These are phyloP conservation scores for Clavariopsis aquatica DNA, from an alignment of 495 filamentous ascomycete species.

Conservation along the genomic window DNA sequence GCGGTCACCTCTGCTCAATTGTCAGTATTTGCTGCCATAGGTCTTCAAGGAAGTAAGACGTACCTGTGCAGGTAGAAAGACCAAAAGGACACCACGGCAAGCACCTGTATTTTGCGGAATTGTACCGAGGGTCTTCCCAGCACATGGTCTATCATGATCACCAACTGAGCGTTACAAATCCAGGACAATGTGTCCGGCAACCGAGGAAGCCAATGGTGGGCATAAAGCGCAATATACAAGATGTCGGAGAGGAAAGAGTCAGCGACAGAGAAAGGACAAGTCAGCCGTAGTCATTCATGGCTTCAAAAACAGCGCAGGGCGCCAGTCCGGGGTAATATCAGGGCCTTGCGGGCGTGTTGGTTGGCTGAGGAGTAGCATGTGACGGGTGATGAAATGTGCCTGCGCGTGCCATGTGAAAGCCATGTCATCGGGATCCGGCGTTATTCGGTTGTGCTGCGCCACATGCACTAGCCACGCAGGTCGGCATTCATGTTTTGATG, in stretches of 20 bases:
- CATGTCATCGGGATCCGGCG: constrained; percentile 21
- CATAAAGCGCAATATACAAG: constrained; percentile 2
- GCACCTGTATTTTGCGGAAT: constrained; percentile 90
- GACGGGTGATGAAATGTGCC: constrained; percentile 3
- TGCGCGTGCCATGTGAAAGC: constrained; percentile 36
- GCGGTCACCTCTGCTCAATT: constrained; percentile 66
- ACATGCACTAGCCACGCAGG: not conserved
- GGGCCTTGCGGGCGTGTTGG: constrained; percentile 1
- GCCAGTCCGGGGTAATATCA: not conserved
- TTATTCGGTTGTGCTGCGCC: not conserved
- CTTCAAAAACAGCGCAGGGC: not conserved
- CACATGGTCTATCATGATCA: constrained; percentile 69
- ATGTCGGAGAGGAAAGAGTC: not conserved
- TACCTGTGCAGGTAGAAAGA: constrained; percentile 77
- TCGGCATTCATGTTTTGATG: no score
- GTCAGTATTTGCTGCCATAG: constrained; percentile 18
- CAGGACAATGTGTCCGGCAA: no score
- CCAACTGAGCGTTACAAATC: no score
- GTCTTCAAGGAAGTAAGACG: constrained; percentile 26
- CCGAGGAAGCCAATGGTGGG: constrained; percentile 1
- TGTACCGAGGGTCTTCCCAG: constrained; percentile 85
- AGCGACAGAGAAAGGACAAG: not conserved
- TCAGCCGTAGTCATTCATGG: constrained; percentile 29
- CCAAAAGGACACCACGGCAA: constrained; percentile 90
- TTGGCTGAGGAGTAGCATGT: constrained; percentile 17